Conservation (phyloP, 805 yeast genomes). For the Schizosaccharomyces japonicus region DNA sequence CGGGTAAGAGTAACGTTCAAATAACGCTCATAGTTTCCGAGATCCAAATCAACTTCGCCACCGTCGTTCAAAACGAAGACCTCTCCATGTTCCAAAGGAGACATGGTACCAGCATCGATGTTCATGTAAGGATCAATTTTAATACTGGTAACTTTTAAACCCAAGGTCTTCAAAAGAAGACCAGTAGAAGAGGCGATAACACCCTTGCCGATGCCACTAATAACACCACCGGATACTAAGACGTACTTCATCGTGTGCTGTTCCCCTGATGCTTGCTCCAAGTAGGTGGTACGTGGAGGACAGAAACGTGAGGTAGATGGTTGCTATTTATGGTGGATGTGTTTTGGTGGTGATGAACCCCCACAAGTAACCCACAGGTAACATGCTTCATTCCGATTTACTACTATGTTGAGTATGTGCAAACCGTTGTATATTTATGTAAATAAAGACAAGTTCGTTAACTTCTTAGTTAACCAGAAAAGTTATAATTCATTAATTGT, state of each 20-base stretch:
- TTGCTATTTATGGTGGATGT: not conserved
- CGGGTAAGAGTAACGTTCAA: constrained; percentile 75
- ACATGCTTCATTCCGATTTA: too few species aligned
- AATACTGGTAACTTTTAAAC: constrained; percentile 85
- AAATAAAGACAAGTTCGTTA: not conserved
- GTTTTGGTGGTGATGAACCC: too few species aligned
- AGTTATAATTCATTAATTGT: too few species aligned
- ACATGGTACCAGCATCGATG: constrained; percentile 98
- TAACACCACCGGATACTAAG: constrained; percentile 93
- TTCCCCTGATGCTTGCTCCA: constrained; percentile 3
- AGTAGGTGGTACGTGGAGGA: constrained; percentile 5
- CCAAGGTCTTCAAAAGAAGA: constrained; percentile 72
- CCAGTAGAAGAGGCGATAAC: constrained; percentile 94
- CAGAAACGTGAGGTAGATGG: not conserved
- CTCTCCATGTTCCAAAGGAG: constrained; percentile 97
- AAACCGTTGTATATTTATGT: not conserved
- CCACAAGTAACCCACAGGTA: too few species aligned
- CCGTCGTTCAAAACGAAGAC: constrained; percentile 95
- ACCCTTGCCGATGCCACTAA: constrained; percentile 97
- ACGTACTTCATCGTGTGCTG: constrained; percentile 80
- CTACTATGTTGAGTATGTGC: too few species aligned
- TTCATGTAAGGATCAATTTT: constrained; percentile 98
- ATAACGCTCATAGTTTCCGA: constrained; percentile 95
- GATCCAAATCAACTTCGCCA: constrained; percentile 93
- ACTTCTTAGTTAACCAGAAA: not conserved